These are phyloP conservation scores for Cicer pinnatifidum DNA, from an alignment of 306 rosid species.

Conservation along the genomic window DNA sequence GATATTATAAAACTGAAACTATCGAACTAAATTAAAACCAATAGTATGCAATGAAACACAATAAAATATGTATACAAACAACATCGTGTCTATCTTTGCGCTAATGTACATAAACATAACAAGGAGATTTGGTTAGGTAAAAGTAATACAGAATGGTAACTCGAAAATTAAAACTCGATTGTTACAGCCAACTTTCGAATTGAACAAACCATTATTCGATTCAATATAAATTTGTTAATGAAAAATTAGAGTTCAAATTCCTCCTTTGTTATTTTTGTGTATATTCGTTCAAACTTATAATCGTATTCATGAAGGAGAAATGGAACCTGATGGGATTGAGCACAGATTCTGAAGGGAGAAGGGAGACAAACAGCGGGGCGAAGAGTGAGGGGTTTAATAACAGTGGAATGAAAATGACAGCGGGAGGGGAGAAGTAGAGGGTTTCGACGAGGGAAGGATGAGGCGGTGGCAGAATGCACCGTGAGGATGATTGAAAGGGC, in stretches of 20 bases:
- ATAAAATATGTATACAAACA: too few relatives aligned
- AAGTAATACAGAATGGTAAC: too few relatives aligned
- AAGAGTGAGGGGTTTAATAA: conserved; percentile 18
- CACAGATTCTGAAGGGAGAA: conserved; percentile 54
- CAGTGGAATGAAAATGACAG: conserved; percentile 9
- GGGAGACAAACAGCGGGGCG: conserved; percentile 37
- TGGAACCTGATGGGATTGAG: conserved; percentile 61
- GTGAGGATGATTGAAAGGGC: conserved; percentile 53
- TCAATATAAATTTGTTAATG: background rate
- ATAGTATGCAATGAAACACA: too few relatives aligned
- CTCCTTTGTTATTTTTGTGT: too few relatives aligned
- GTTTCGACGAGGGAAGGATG: conserved; percentile 33
- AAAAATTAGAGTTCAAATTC: background rate
- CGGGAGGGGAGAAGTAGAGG: conserved; percentile 17
- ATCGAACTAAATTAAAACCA: too few relatives aligned
- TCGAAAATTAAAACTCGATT: too few relatives aligned
- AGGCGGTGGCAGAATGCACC: conserved; percentile 44
- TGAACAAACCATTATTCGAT: background rate
- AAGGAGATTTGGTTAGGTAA: too few relatives aligned
- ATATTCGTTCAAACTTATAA: background rate
- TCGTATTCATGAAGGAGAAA: conserved; percentile 24
- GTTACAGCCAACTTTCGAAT: too few relatives aligned
- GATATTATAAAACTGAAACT: too few relatives aligned
- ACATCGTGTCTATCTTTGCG: too few relatives aligned
- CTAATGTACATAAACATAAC: too few relatives aligned